These are phyloP conservation scores for Saccharomycopsis selenospora DNA, from an alignment of 805 yeast species.

Conservation along the genomic window DNA sequence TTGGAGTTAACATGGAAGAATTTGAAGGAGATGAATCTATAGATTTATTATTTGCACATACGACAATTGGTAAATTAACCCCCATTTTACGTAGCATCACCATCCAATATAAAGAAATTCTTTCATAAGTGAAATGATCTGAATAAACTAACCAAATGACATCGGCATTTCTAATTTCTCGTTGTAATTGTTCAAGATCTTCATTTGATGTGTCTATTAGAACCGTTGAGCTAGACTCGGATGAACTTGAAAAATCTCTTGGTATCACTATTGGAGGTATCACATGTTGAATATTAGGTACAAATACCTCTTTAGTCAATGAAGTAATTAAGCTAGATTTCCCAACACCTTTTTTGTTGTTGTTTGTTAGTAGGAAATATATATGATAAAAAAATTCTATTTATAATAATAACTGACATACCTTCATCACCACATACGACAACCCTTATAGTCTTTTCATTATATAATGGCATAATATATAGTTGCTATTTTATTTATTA, in stretches of 20 bases:
- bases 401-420: conserved; percentile 18
- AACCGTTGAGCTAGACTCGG: conserved; percentile 58
- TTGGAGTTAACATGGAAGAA: not conserved
- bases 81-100: conserved; percentile 89
- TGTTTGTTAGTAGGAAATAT: not conserved
- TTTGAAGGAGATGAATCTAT: not conserved
- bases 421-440: conserved; percentile 94
- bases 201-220: conserved; percentile 74
- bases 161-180: conserved; percentile 75
- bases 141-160: conserved; percentile 93
- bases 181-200: conserved; percentile 52
- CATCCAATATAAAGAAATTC: conserved; percentile 91
- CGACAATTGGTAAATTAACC: conserved; percentile 84
- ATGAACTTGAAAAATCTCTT: conserved; percentile 52
- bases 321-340: conserved; percentile 75
- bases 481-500: too few relatives aligned
- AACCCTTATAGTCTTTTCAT: conserved; percentile 57
- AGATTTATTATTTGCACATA: conserved; percentile 68
- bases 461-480: not conserved
- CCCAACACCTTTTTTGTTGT: conserved; percentile 46
- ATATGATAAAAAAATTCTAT: not conserved
- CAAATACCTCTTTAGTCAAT: conserved; percentile 72
- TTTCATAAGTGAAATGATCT: conserved; percentile 90
- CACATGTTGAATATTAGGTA: conserved; percentile 68
- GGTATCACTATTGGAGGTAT: conserved; percentile 84